A percentile compares a stretch with the other conserved stretches of the same genome.
These are phyloP conservation scores for Ophiostoma triangulosporum DNA, from an alignment of 2,329 filamentous ascomycete species.

Conservation along the genomic window DNA sequence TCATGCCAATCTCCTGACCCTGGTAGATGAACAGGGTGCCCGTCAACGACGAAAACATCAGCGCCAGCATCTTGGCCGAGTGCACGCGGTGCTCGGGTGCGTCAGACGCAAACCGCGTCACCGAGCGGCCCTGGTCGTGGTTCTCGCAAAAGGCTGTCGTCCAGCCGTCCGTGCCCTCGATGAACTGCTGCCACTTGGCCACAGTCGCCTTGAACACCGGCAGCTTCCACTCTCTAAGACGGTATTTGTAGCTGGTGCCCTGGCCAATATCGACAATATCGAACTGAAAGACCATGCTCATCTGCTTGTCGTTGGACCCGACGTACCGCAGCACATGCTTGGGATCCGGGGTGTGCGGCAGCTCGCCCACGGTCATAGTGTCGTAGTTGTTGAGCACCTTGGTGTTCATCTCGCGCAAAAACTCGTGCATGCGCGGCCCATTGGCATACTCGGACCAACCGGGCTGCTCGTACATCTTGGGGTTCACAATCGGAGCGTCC, in stretches of 20 bases:
- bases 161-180: conserved; percentile 40
- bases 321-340: conserved; percentile 46
- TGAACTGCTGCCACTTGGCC: conserved; percentile 35
- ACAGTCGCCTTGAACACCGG: conserved; percentile 30
- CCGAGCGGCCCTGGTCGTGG: conserved; percentile 44
- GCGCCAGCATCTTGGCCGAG: conserved; percentile 39
- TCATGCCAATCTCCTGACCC: conserved; percentile 47
- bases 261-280: conserved; percentile 49
- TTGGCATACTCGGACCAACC: conserved; percentile 48
- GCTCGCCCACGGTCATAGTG: conserved; percentile 58
- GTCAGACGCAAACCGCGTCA: conserved; percentile 38
- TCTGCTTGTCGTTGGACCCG: conserved; percentile 40
- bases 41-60: conserved; percentile 32
- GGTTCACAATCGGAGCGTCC: conserved; percentile 33
- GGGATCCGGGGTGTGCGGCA: conserved; percentile 47
- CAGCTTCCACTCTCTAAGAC: conserved; percentile 36
- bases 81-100: conserved; percentile 26
- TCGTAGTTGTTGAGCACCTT: conserved; percentile 45
- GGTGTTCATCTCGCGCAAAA: conserved; percentile 49
- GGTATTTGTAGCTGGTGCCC: conserved; percentile 33
- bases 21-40: conserved; percentile 48
- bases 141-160: conserved; percentile 50
- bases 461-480: conserved; percentile 37
- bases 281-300: conserved; percentile 60
- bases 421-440: conserved; percentile 56